Conservation (phyloP, 768 basidiomycete species). For the Lepiota venenata region DNA sequence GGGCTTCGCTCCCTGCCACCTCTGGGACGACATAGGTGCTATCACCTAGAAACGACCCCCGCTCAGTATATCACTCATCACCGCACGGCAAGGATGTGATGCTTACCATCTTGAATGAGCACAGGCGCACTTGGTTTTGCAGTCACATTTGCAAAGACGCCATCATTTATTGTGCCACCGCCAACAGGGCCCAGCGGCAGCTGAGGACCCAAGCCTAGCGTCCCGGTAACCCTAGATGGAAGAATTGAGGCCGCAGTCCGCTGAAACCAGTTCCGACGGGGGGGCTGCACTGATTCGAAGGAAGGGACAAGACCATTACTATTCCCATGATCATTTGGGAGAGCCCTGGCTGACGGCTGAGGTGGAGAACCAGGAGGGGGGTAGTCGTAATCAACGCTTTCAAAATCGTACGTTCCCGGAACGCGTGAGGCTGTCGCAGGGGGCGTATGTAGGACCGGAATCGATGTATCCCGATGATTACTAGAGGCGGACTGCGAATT, state of each 20-base stretch:
- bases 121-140: slow-evolving; percentile 74
- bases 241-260: slow-evolving; percentile 54
- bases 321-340: slow-evolving; percentile 73
- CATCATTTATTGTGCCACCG: slow-evolving; percentile 75
- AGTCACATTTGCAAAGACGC: slow-evolving; percentile 93
- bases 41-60: slow-evolving; percentile 45
- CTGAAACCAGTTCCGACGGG: slow-evolving; percentile 49
- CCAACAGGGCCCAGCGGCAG: slow-evolving; percentile 48
- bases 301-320: slow-evolving; percentile 68
- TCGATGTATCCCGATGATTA: background rate
- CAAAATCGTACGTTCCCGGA: slow-evolving; percentile 70
- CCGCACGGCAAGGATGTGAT: slow-evolving; percentile 8
- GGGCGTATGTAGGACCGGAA: slow-evolving; percentile 26
- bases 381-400: slow-evolving; percentile 73
- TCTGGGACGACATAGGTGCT: slow-evolving; percentile 79
- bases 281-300: slow-evolving; percentile 28
- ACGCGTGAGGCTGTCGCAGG: slow-evolving; percentile 19
- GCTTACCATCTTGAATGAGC: slow-evolving; percentile 57
- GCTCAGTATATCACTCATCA: background rate
- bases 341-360: slow-evolving; percentile 53
- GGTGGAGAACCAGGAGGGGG: slow-evolving; percentile 87
- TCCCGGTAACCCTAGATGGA: slow-evolving; percentile 46
- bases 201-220: slow-evolving; percentile 39
- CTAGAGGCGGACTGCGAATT: slow-evolving; percentile 28
- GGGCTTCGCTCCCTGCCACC: slow-evolving; percentile 75